Conservation (phyloP, 2,329 filamentous ascomycete species). For the Rasamsonia emersonii region DNA sequence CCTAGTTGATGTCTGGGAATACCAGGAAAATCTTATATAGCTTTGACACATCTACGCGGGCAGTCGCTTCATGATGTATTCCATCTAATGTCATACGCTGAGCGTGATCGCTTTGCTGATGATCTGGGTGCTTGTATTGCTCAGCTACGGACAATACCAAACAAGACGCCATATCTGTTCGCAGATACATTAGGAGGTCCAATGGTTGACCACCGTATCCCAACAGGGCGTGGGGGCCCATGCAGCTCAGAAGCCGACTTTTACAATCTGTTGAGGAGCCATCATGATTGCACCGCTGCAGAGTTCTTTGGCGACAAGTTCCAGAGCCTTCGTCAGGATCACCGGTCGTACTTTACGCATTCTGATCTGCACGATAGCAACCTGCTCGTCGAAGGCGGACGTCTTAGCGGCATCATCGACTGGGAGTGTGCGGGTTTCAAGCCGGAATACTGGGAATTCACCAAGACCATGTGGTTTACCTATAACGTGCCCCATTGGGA, state of each 20-base stretch:
- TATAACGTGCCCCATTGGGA: no score
- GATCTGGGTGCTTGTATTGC: constrained; percentile 3
- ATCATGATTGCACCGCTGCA: constrained; percentile 2
- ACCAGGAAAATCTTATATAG: no score
- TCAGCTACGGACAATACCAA: constrained; percentile 6
- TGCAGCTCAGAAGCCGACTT: constrained; percentile 8
- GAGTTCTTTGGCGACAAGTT: constrained; percentile 2
- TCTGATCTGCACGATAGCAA: constrained; percentile 10
- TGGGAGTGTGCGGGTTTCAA: constrained; percentile 12
- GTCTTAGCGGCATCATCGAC: constrained; percentile 14
- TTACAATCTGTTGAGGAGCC: constrained; percentile 5
- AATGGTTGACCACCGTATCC: constrained; percentile 6
- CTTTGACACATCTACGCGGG: no score
- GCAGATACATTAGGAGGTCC: constrained; percentile 3
- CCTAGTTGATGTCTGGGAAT: no score
- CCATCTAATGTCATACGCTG: constrained; percentile 6
- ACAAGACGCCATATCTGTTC: constrained; percentile 1
- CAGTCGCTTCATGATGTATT: constrained; percentile 3
- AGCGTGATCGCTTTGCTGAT: constrained; percentile 4
- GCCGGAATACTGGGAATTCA: constrained; percentile 14
- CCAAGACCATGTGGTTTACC: constrained; percentile 9
- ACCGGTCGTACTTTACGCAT: constrained; percentile 11
- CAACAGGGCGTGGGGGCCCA: constrained; percentile 2
- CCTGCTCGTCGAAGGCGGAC: constrained; percentile 6
- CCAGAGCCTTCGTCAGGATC: constrained; percentile 1